A percentile compares a stretch with the other conserved stretches of the same genome.
phyloP scores from a whole-genome alignment of 768 basidiomycete genomes.

The Tulasnella sp. region DNA sequence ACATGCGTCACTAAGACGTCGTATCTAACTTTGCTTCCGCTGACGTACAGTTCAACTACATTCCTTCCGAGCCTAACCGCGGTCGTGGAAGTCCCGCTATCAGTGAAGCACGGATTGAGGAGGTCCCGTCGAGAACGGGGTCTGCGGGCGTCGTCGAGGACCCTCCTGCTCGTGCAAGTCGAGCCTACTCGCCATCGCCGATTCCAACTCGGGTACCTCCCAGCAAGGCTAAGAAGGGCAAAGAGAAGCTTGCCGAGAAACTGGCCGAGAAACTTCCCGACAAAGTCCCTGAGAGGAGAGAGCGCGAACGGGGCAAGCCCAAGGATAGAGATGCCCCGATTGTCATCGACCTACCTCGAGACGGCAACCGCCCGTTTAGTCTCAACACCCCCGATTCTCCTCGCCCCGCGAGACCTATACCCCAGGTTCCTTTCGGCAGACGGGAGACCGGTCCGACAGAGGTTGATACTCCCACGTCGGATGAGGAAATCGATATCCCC shows the following conservation, averaged over 20 bases:
- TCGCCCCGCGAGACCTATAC: not conserved
- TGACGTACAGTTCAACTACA: conserved; percentile 5
- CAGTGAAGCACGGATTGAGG: conserved; percentile 24
- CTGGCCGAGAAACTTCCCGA: not conserved
- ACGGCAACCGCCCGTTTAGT: not conserved
- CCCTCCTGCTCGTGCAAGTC: not conserved
- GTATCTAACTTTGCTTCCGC: not conserved
- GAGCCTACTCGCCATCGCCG: not conserved
- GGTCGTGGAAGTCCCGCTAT: conserved; percentile 12
- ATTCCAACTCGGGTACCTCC: not conserved
- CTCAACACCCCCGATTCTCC: not conserved
- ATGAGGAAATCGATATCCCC: not conserved
- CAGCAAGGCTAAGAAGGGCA: conserved; percentile 4
- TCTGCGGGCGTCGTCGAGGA: conserved; percentile 1
- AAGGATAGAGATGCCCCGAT: not conserved
- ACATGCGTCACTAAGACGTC: not conserved
- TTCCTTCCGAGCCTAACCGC: not conserved
- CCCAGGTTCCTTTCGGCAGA: conserved; percentile 2
- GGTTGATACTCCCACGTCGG: conserved; percentile 10
- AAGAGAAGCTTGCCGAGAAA: not conserved
- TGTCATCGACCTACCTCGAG: not conserved
- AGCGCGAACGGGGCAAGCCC: not conserved
- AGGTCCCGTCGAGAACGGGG: conserved; percentile 9
- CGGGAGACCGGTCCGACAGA: not conserved
- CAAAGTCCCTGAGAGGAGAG: not conserved